Conservation (phyloP, 495 filamentous ascomycete species). For the Aspergillus avenaceus region DNA sequence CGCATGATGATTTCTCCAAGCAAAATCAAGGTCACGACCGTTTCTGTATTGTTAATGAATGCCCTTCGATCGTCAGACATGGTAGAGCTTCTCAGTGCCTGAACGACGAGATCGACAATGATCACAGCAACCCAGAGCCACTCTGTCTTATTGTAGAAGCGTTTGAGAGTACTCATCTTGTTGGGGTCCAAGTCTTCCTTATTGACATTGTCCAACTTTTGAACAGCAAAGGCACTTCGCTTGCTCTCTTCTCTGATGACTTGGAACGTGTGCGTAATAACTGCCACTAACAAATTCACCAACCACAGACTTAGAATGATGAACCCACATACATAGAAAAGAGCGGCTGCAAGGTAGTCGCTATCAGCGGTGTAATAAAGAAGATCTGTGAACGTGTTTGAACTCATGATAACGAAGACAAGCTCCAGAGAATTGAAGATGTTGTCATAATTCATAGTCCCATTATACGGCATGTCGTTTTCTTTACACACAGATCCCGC, state of each 20-base stretch:
- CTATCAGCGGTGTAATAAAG: conserved; percentile 90
- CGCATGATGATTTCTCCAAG: conserved; percentile 79
- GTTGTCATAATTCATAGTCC: conserved; percentile 92
- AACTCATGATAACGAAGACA: conserved; percentile 98
- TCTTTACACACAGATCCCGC: conserved; percentile 76
- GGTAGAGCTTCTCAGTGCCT: conserved; percentile 67
- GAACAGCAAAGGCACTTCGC: conserved; percentile 83
- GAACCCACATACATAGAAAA: conserved; percentile 82
- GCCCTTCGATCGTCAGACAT: conserved; percentile 57
- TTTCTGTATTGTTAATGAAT: conserved; percentile 66
- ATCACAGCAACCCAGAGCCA: conserved; percentile 83
- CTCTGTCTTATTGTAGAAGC: conserved; percentile 64
- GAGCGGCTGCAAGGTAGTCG: conserved; percentile 79
- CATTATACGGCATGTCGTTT: conserved; percentile 73
- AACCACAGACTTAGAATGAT: conserved; percentile 96
- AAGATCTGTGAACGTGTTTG: conserved; percentile 91
- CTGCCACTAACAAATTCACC: conserved; percentile 92
- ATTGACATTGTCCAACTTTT: conserved; percentile 52
- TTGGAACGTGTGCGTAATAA: conserved; percentile 98
- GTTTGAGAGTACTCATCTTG: conserved; percentile 55
- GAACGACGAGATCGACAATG: conserved; percentile 66
- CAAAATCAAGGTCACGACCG: conserved; percentile 72
- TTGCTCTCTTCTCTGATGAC: conserved; percentile 96
- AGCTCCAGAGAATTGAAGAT: conserved; percentile 85
- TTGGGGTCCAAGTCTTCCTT: conserved; percentile 31